Evolutionary conservation across 495 filamentous ascomycete genomes (phyloP), one percentile per base, ranked within the genome.

Genomic region (Penicillium steckii): DNA sequence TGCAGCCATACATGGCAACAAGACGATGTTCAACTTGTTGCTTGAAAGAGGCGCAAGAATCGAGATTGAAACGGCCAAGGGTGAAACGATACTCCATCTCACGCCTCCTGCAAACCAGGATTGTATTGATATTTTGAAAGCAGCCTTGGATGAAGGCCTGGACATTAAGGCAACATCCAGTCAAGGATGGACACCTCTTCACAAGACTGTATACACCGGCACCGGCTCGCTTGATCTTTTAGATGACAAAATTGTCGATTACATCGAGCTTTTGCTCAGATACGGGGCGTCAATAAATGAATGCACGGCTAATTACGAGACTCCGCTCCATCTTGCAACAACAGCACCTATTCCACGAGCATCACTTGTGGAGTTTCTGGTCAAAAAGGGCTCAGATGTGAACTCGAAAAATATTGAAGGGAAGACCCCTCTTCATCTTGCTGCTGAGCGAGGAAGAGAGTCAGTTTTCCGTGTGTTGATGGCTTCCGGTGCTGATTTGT

Each of bases 391-490:
- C 1, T 68, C 70, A 0, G 35, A 63, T 12, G 26, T 72, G 13
- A 65, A 74, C 44, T 45, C 62, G 1, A 60, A 48, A 9, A 70
- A 60, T 1, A 35, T 27, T 1, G 62, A 70, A 2, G 70, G 70
- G 0, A 69, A 64, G 33, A 72, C 71, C 2, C 48, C 75, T 0
- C 53, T 78, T 8, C 75, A 78, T 41, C 44, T 74, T 0, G 70
- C 73, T 5, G 69, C 65, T 9, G 65, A 67, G 22, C 59, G 65
- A 19, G 70, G 68, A 2, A 57, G 62, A 21, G 53, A 70, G 4
- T 10, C 55, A 1, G 48, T 69, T 13, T 68, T 70, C 42, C 55
- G 50, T 1, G 53, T 62, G 6, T 25, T 75, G 0, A 32, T 71
- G 0, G 61, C 67, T 12, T 42, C 66, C 6, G 65, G 65, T 2